Conservation (phyloP, 768 basidiomycete species). For the Mycena kentingensis region DNA sequence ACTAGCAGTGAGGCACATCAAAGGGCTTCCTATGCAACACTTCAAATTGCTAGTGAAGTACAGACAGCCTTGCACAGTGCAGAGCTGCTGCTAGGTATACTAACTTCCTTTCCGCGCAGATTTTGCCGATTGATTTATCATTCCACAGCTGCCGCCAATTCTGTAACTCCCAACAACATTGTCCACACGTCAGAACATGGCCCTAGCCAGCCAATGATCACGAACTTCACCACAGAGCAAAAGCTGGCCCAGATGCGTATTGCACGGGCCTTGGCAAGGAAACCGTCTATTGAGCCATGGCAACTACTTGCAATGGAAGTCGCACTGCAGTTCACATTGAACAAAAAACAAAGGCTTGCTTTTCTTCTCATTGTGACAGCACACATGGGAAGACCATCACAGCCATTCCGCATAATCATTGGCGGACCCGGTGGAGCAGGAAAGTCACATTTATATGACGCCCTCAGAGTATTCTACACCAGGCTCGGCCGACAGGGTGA, state of each 20-base stretch:
- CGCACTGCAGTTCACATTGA: conserved; percentile 14
- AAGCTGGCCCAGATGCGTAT: not conserved
- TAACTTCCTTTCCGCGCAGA: not conserved
- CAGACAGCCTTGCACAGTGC: not conserved
- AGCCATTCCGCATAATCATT: conserved; percentile 22
- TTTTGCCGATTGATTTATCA: not conserved
- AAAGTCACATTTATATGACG: conserved; percentile 25
- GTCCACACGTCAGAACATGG: not conserved
- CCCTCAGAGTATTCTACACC: conserved; percentile 13
- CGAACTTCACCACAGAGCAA: not conserved
- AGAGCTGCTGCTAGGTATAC: not conserved
- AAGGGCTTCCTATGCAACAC: not conserved
- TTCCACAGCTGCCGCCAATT: too few species aligned
- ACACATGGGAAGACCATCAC: not conserved
- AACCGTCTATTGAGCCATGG: not conserved
- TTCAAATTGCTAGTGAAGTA: conserved; percentile 4
- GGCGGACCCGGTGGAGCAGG: conserved; percentile 26
- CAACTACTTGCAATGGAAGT: conserved; percentile 8
- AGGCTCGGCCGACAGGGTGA: not conserved
- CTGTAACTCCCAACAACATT: not conserved
- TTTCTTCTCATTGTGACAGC: conserved; percentile 15
- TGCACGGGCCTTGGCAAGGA: not conserved
- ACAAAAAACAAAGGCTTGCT: conserved; percentile 16
- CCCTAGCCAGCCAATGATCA: not conserved
- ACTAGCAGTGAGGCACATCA: not conserved